Evolutionary conservation across 2,329 filamentous ascomycete genomes (phyloP).

Genomic region (Cadophora gregata): DNA sequence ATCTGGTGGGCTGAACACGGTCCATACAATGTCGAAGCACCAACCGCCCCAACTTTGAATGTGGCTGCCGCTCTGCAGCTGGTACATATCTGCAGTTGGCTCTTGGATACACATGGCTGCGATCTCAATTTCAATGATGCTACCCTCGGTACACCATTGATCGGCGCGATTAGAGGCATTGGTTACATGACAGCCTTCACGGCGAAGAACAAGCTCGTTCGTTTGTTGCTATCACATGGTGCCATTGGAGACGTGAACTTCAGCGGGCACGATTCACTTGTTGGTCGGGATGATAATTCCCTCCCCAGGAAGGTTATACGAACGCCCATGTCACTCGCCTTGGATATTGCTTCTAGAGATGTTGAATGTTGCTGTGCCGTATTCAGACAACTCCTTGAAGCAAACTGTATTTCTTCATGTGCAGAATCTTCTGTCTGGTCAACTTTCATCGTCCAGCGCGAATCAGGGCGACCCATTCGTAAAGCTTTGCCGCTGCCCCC

Average conservation of each 20-base stretch:
- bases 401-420: neutral
- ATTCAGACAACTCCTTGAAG: constrained; percentile 1
- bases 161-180: constrained; percentile 10
- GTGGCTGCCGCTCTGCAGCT: constrained; percentile 18
- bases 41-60: constrained; percentile 21
- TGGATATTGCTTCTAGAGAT: neutral
- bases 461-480: neutral
- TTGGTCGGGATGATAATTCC: neutral
- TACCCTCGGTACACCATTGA: constrained; percentile 18
- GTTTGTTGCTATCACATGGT: neutral
- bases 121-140: constrained; percentile 23
- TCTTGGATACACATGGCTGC: constrained; percentile 16
- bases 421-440: constrained; percentile 12
- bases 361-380: neutral
- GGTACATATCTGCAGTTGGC: constrained; percentile 15
- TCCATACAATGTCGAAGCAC: neutral
- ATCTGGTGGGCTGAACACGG: constrained; percentile 7
- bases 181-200: neutral
- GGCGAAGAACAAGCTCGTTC: neutral
- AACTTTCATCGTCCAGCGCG: neutral
- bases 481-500: neutral
- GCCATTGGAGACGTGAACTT: neutral
- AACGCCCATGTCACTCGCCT: constrained; percentile 3
- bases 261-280: neutral
- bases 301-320: neutral